These are phyloP conservation scores for Blumeria graminis DNA, from an alignment of 2,329 filamentous ascomycete genomes.

Conservation along the genomic window DNA sequence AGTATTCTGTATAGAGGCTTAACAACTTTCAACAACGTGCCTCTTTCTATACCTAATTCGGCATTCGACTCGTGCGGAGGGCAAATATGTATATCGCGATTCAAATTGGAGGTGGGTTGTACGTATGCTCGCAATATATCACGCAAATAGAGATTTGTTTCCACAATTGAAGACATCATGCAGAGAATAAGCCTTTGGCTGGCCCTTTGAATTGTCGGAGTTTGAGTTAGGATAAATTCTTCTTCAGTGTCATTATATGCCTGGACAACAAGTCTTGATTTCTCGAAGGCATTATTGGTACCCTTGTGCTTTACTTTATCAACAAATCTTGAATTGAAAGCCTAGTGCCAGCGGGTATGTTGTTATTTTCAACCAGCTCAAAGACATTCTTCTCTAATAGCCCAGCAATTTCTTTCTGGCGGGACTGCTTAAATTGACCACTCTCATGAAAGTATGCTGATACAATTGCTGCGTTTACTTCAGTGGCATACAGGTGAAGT, in stretches of 20 bases:
- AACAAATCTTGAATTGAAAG: conserved; percentile 5
- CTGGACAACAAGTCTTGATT: conserved; percentile 2
- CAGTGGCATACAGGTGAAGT: not conserved
- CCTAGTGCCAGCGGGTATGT: not conserved
- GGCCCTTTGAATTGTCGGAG: too few relatives aligned
- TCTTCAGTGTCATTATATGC: conserved; percentile 2
- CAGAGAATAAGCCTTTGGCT: too few relatives aligned
- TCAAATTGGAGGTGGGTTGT: too few relatives aligned
- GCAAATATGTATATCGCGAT: too few relatives aligned
- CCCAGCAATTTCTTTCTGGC: not conserved
- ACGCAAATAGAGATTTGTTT: too few relatives aligned
- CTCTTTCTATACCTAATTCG: not conserved
- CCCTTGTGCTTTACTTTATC: conserved; percentile 5
- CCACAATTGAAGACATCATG: too few relatives aligned
- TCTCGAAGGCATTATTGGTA: conserved; percentile 2
- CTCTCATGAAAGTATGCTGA: not conserved
- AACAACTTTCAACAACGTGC: not conserved
- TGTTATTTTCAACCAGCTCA: not conserved
- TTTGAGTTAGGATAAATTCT: not conserved
- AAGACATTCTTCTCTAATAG: conserved; percentile 1
- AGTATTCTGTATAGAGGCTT: not conserved
- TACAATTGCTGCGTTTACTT: not conserved
- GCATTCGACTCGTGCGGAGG: not conserved
- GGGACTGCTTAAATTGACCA: not conserved
- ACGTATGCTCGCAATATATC: too few relatives aligned